Base-by-base conservation (phyloP, 2,329 filamentous ascomycete species). In the Calonectria honghensis region DNA sequence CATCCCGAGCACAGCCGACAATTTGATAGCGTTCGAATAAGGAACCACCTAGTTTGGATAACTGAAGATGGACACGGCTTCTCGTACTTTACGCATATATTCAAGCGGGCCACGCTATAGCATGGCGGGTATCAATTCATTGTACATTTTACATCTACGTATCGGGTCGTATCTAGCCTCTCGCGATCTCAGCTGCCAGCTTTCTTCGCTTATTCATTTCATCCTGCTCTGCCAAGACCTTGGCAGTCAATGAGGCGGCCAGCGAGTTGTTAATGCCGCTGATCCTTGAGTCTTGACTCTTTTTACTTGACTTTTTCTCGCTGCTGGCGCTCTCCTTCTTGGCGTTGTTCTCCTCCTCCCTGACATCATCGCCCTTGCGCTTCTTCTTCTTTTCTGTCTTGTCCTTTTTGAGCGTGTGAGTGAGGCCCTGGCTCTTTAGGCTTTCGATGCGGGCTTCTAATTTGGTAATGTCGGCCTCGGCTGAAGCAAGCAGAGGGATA, bases 321-420 rank as follows among this genome's bases (percentile, higher is more conserved):
- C 72, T 65, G n/a, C 81, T 81, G 31, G 81, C 80, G 5, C 84
- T 83, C 37, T 83, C 84, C 10, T 78, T 89, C 80, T 93, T 93
- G 82, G 94, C 94, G 10, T 79, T 75, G 6, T 78, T 76, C 27
- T 76, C 81, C 7, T 82, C 82, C 4, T 83, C 83, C 27, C 85
- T 83, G 2, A 81, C 71, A 13, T 86, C 85, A 11, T 84, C 83
- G 1, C 84, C 85, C 67, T 85, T 89, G 86, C 96, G 95, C 85
- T 95, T 93, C 85, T 95, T 93, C 86, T 95, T 96, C 77, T 87
- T 85, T 20, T 85, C 85, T 29, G 86, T 85, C 82, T 91, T 92
- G 76, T 91, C 93, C 84, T 98, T 98, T 86, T 98, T 98, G 45
- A 98, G 86, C 0, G 93, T 95, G 83, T 99, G 97, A 1, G 96